Evolutionary conservation across 139 green algal species (phyloP), one percentile per base, ranked within the genome.

Genomic region (Yamagishiella unicocca): DNA sequence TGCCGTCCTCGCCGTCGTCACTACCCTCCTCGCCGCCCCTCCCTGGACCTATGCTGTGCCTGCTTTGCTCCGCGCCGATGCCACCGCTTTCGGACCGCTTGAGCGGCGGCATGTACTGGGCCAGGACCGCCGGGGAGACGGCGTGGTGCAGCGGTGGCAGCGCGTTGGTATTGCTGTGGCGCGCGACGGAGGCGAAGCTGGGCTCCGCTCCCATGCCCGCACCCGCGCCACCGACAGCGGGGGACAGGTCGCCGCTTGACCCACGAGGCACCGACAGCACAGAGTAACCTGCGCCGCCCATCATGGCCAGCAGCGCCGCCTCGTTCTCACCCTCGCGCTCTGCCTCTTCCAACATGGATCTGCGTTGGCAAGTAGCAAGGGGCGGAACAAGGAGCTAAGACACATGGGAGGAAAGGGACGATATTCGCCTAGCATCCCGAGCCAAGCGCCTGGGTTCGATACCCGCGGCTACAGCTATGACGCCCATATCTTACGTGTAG

Each of bases 131-230:
- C n/a, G 43, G 46, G 1, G 74, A 68, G 31, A 68, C 74, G 8
- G 33, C 22, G 64, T 86, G 80, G 19, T 17, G 14, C 9, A 86
- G 80, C 43, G 64, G 80, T 42, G 64, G 80, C 62, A 86, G 80
- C 61, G 40, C 35, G 40, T 9, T 33, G 61, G 29, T 53, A n/a
- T 9, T 8, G 64, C 80, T 24, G 24, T 38, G 7, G 10, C 79
- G 62, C 4, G 61, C 80, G 21, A 40, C 80, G 27, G 80, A 86
- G 31, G 80, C 80, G 64, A 86, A 86, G 62, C 43, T 68, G 62
- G 64, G 80, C 80, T 86, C 80, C 43, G 19, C 25, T 1, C 17
- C n/a, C 45, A 82, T 27, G 14, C 22, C 58, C 6, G 19, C 58
- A 6, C 19, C 58, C 58, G 22, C 19, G 50, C 50, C 50, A 58